A percentile compares a stretch with the other conserved stretches of the same genome.
phyloP scores from a whole-genome alignment of 2,329 filamentous ascomycete species.

The Apiospora hydei region DNA sequence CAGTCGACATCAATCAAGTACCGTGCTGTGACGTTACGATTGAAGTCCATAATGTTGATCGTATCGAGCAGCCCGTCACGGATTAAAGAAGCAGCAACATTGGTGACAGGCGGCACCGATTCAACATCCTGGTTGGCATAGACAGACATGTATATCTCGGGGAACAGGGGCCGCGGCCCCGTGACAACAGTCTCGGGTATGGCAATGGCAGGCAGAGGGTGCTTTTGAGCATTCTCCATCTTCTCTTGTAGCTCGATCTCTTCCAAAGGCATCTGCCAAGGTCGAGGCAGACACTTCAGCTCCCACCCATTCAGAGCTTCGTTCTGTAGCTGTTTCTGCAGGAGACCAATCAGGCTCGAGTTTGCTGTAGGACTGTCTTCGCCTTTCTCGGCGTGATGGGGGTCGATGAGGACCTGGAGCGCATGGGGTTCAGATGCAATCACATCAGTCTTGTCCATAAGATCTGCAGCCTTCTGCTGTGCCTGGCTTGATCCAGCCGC shows the following conservation, averaged over 20 bases:
- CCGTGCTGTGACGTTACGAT: conserved; percentile 84
- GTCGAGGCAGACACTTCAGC: conserved; percentile 71
- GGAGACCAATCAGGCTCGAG: conserved; percentile 75
- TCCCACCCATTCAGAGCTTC: conserved; percentile 81
- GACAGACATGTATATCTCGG: conserved; percentile 93
- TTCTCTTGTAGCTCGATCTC: conserved; percentile 67
- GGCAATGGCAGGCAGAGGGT: conserved; percentile 76
- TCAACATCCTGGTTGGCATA: conserved; percentile 87
- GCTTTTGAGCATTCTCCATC: conserved; percentile 70
- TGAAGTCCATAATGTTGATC: conserved; percentile 93
- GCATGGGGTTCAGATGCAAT: conserved; percentile 89
- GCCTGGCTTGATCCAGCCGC: conserved; percentile 74
- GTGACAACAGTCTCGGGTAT: conserved; percentile 79
- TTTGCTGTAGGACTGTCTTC: conserved; percentile 69
- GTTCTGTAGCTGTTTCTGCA: conserved; percentile 84
- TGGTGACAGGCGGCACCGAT: conserved; percentile 80
- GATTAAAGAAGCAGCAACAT: conserved; percentile 82
- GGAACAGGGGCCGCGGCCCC: conserved; percentile 81
- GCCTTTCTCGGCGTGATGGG: conserved; percentile 73
- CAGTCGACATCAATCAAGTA: conserved; percentile 94
- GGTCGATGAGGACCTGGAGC: conserved; percentile 85
- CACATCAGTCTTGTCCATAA: conserved; percentile 94
- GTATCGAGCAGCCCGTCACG: conserved; percentile 89
- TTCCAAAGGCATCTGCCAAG: conserved; percentile 69
- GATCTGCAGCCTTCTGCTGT: conserved; percentile 74